Evolutionary conservation across 192 early-diverging fungal species (phyloP).

Genomic region (Gamsiella multidivaricata): DNA sequence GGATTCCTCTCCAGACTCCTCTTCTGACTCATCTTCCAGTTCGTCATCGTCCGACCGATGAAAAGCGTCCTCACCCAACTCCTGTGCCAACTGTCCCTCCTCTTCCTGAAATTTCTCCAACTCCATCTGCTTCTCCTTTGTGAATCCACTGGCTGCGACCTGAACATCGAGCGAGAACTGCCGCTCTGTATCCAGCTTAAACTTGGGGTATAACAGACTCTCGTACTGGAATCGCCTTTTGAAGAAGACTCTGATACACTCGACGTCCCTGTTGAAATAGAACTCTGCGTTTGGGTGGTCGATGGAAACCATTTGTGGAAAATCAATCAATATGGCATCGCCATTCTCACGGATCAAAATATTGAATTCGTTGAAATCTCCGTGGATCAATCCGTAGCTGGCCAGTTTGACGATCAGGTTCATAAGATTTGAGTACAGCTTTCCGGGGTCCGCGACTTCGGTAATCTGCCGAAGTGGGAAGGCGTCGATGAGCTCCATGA

Average conservation of each 20-base stretch:
- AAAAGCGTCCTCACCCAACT: conserved; percentile 44
- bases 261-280: conserved; percentile 98
- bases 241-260: conserved; percentile 97
- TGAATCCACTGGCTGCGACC: conserved; percentile 97
- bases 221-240: conserved; percentile 91
- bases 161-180: conserved; percentile 95
- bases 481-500: conserved; percentile 96
- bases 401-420: conserved; percentile 95
- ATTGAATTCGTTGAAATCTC: conserved; percentile 99
- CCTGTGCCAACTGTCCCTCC: conserved; percentile 27
- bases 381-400: conserved; percentile 95
- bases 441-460: conserved; percentile 88
- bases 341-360: conserved; percentile 87
- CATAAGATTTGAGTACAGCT: conserved; percentile 95
- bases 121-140: conserved; percentile 89
- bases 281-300: conserved; percentile 95
- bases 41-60: conserved; percentile 24
- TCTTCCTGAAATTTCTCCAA: conserved; percentile 74
- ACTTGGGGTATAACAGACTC: conserved; percentile 90
- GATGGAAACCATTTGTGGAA: conserved; percentile 99
- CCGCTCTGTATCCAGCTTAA: conserved; percentile 80
- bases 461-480: conserved; percentile 93
- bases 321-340: conserved; percentile 95
- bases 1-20: conserved; percentile 31
- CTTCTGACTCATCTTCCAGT: conserved; percentile 39